phyloP scores from a whole-genome alignment of 1,284 basidiomycete species.

The Phellinidium pouzarii region DNA sequence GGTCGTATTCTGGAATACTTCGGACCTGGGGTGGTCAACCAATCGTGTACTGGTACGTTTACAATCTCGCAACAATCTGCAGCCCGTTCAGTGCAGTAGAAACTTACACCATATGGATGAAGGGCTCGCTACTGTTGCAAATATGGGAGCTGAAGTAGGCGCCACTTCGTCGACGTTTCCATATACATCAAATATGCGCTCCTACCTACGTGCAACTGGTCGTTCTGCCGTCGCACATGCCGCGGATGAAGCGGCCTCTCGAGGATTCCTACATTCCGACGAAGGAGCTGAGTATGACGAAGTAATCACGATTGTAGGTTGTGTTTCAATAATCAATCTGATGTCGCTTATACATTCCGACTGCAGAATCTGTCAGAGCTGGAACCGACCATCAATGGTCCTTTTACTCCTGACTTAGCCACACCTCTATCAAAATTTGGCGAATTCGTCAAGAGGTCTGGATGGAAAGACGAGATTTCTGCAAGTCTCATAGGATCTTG shows the following conservation, averaged over 20 bases:
- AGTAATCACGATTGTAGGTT: conserved; percentile 79
- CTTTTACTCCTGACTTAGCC: conserved; percentile 95
- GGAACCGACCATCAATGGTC: conserved; percentile 95
- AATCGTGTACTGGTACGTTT: conserved; percentile 82
- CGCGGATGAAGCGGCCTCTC: conserved; percentile 77
- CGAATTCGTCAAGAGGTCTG: conserved; percentile 71
- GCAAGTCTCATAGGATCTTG: conserved; percentile 95
- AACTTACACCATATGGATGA: not conserved
- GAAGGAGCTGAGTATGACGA: conserved; percentile 94
- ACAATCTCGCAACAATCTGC: not conserved
- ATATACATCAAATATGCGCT: conserved; percentile 85
- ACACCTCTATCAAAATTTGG: conserved; percentile 94
- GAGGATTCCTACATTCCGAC: conserved; percentile 81
- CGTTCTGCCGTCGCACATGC: conserved; percentile 83
- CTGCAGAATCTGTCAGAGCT: conserved; percentile 79
- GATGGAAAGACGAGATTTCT: conserved; percentile 89
- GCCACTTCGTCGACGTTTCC: conserved; percentile 98
- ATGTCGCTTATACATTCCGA: not conserved
- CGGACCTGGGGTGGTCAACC: conserved; percentile 85
- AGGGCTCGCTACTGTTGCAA: conserved; percentile 91
- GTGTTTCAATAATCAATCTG: not conserved
- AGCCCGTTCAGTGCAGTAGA: not conserved
- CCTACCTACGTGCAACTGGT: conserved; percentile 87
- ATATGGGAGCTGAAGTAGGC: conserved; percentile 99
- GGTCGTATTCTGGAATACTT: conserved; percentile 97